Conservation (phyloP, 1,284 basidiomycete genomes). For the Cystobasidiaceae sp. region DNA sequence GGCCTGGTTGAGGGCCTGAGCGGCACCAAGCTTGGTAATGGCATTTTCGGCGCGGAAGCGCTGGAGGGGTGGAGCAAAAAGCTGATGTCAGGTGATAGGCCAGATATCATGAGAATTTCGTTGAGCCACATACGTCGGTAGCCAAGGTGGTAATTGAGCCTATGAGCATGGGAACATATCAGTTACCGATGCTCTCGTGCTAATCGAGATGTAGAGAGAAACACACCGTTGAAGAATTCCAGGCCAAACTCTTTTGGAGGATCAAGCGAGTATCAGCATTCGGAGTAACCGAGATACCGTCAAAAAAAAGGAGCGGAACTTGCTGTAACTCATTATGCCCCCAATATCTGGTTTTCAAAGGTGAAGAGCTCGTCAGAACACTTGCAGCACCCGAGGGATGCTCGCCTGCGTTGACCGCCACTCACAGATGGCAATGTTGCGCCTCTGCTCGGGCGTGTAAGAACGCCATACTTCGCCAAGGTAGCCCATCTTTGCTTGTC, state of each 20-base stretch:
- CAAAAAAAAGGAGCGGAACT: conserved; percentile 24
- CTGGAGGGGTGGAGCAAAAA: not conserved
- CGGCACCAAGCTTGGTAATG: conserved; percentile 43
- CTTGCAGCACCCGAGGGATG: too few species aligned
- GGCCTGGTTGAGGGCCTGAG: conserved; percentile 44
- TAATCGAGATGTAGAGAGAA: too few species aligned
- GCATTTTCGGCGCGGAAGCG: conserved; percentile 38
- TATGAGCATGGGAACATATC: too few species aligned
- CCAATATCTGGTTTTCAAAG: conserved; percentile 29
- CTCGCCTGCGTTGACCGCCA: not conserved
- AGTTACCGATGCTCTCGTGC: too few species aligned
- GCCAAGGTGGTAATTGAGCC: conserved; percentile 44
- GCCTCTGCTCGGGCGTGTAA: conserved; percentile 40
- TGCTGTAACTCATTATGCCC: conserved; percentile 45
- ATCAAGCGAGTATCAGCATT: not conserved
- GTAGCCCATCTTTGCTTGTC: conserved; percentile 17
- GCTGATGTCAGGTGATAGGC: not conserved
- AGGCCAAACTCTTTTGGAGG: conserved; percentile 37
- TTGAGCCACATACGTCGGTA: conserved; percentile 35
- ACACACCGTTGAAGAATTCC: conserved; percentile 40
- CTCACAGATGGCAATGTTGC: conserved; percentile 40
- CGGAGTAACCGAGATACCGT: not conserved
- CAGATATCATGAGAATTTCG: not conserved
- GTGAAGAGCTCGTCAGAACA: too few species aligned
- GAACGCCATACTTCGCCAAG: conserved; percentile 13